phyloP scores from a whole-genome alignment of 106 monocot genomes.

The Dendrobium catenatum region DNA sequence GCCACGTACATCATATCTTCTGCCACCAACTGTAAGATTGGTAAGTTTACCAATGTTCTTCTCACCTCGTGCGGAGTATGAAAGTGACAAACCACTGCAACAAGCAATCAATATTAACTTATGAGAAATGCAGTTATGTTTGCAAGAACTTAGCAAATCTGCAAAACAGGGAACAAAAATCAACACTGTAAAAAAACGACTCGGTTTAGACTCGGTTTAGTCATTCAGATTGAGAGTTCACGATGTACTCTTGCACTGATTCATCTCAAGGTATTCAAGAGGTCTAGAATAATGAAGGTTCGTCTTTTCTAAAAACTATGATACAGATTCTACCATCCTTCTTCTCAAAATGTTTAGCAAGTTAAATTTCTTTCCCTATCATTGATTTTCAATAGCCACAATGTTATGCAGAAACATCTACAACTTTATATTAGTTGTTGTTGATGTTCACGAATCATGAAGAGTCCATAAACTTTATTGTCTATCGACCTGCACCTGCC shows the following conservation, averaged over 20 bases:
- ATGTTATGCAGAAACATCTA: too few species aligned
- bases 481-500: too few species aligned
- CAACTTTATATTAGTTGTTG: too few species aligned
- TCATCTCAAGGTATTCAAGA: neutral
- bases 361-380: too few species aligned
- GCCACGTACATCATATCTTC: constrained; percentile 41
- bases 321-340: too few species aligned
- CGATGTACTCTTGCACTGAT: neutral
- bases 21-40: constrained; percentile 46
- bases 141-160: too few species aligned
- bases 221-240: neutral
- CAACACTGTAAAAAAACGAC: neutral
- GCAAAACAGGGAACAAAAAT: neutral
- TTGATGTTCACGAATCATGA: too few species aligned
- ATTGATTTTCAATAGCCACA: too few species aligned
- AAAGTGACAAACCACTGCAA: constrained; percentile 73
- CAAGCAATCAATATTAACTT: constrained; percentile 1
- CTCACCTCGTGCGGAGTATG: constrained; percentile 69
- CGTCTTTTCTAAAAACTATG: too few species aligned
- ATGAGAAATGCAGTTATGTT: neutral
- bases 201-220: neutral
- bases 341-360: too few species aligned
- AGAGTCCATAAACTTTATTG: too few species aligned
- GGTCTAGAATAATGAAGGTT: too few species aligned
- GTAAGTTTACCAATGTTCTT: constrained; percentile 58